Evolutionary conservation across 495 filamentous ascomycete species (phyloP).

Genomic region (Amorphotheca resinae): DNA sequence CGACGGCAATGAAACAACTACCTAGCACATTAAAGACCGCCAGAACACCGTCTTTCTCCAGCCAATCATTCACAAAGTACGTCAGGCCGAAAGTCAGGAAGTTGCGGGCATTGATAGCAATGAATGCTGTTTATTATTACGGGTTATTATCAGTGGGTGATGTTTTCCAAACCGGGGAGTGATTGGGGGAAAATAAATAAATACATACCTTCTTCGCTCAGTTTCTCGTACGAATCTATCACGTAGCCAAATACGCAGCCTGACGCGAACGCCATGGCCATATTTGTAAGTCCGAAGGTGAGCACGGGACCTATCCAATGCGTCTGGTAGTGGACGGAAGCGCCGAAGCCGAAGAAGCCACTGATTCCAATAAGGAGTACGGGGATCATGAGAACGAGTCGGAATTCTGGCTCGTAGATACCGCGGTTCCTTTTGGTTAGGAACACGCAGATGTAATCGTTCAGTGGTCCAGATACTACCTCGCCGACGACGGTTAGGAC

Average conservation of each 20-base stretch:
- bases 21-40: conserved; percentile 40
- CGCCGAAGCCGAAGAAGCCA: conserved; percentile 25
- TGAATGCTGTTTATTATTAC: conserved; percentile 27
- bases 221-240: conserved; percentile 36
- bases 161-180: no score
- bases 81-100: conserved; percentile 40
- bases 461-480: conserved; percentile 35
- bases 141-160: no score
- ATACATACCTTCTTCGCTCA: conserved; percentile 36
- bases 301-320: conserved; percentile 42
- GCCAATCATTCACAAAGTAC: conserved; percentile 42
- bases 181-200: no score
- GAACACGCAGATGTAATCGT: conserved; percentile 20
- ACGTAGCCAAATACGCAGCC: conserved; percentile 42
- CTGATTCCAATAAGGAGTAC: conserved; percentile 6
- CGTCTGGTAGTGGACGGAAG: conserved; percentile 30
- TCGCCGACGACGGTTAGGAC: conserved; percentile 37
- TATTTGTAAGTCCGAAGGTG: conserved; percentile 40
- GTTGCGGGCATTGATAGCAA: conserved; percentile 43
- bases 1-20: conserved; percentile 26
- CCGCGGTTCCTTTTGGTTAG: conserved; percentile 13
- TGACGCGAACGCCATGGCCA: conserved; percentile 38
- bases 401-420: conserved; percentile 30
- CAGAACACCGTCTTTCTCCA: conserved; percentile 31
- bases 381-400: conserved; percentile 28